Conservation (phyloP, 805 yeast genomes). For the Ascoidea rubescens region DNA sequence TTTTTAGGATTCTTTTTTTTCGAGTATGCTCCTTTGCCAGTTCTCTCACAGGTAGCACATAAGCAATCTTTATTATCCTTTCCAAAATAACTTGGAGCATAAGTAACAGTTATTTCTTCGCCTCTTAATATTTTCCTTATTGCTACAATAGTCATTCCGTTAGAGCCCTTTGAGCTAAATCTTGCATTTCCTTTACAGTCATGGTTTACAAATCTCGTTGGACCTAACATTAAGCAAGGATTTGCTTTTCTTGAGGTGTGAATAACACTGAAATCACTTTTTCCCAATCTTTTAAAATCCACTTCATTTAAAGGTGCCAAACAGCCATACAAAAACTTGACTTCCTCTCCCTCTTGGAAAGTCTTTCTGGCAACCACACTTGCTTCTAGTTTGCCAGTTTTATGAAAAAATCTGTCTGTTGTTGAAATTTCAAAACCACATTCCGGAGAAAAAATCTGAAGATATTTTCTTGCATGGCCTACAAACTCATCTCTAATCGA, state of each 20-base stretch:
- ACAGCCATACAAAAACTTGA: slow-evolving; percentile 23
- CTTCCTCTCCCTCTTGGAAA: slow-evolving; percentile 18
- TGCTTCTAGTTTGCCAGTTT: slow-evolving; percentile 14
- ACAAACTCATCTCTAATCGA: slow-evolving; percentile 18
- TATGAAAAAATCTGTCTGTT: slow-evolving; percentile 24
- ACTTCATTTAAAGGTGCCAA: slow-evolving; percentile 20
- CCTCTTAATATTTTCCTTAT: slow-evolving; percentile 22
- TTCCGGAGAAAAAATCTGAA: slow-evolving; percentile 20
- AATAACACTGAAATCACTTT: slow-evolving; percentile 30
- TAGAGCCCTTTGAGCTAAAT: slow-evolving; percentile 17
- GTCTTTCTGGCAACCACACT: slow-evolving; percentile 24
- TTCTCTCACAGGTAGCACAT: slow-evolving; percentile 28
- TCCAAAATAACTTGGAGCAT: slow-evolving; percentile 30
- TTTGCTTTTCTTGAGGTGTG: slow-evolving; percentile 20
- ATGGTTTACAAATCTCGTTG: slow-evolving; percentile 33
- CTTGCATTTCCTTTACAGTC: slow-evolving; percentile 30
- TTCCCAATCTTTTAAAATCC: slow-evolving; percentile 19
- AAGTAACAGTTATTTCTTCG: slow-evolving; percentile 32
- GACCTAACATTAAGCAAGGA: slow-evolving; percentile 31
- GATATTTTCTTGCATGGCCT: slow-evolving; percentile 22
- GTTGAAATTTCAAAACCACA: slow-evolving; percentile 28
- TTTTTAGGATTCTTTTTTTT: slow-evolving; percentile 1
- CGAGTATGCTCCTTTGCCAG: slow-evolving; percentile 17
- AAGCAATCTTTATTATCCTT: slow-evolving; percentile 25
- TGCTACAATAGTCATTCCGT: slow-evolving; percentile 21